Evolutionary conservation across 2,329 filamentous ascomycete genomes (phyloP), one percentile per base, ranked within the genome.

Genomic region (Nothophaeocryptopus gaeumannii): DNA sequence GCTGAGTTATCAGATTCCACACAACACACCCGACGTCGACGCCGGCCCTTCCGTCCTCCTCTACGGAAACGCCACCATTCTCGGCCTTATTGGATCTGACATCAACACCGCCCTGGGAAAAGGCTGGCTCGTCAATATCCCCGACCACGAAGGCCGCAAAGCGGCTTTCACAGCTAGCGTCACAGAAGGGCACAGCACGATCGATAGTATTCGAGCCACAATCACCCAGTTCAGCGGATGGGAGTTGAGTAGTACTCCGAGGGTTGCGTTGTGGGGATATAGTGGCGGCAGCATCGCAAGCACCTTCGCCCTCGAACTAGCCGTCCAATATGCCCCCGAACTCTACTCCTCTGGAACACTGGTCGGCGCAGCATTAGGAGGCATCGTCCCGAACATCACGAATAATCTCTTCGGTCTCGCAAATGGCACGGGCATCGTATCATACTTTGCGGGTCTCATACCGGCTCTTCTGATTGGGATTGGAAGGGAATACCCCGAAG

Each of bases 241-340:
- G 4, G 58, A 12, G 45, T 62, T 2, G 14, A 70, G 78, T 20
- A 72, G 70, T 12, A 59, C 72, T 5, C 16, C 47, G 8, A 36
- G 29, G n/a, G 31, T 44, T 29, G 40, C 47, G 9, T 33, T 50
- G 12, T 50, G 77, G 76, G 79, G 79, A 0, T 82, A 81, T 58
- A 78, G 74, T 0, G 79, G 79, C 5, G 79, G 79, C 5, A 71
- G 72, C 2, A 51, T 81, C 12, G 77, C 78, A 0, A 74, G 67
- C 2, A 75, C 74, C 29, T 78, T 72, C 67, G 64, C 63, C 8
- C 54, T 56, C 8, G 63, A 64, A 38, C 54, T 66, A 4, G 51
- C 60, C 34, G 42, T 55, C 1, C 47, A 44, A 15, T 66, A 67
- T 38, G 64, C 64, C 2, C 59, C 63, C 2, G 64, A 66, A 36